These are phyloP conservation scores for Pigoraptor vietnamica DNA, from an alignment of 78 protist species.

Conservation along the genomic window DNA sequence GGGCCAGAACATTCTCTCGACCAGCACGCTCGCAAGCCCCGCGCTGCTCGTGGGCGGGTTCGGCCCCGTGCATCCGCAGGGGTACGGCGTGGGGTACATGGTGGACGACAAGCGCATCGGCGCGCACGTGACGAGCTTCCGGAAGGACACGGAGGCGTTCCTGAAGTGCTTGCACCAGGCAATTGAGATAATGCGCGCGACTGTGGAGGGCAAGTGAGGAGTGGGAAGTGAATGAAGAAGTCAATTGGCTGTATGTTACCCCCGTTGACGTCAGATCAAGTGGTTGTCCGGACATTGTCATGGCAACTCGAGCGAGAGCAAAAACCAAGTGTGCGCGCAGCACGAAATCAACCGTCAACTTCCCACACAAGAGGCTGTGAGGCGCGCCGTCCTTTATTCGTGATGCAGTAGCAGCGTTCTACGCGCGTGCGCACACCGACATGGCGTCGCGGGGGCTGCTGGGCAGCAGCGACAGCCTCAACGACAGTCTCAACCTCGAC, in stretches of 20 bases:
- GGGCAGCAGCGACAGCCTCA: neutral
- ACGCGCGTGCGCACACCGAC: too few relatives aligned
- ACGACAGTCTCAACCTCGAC: neutral
- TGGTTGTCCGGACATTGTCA: too few relatives aligned
- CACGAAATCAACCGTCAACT: too few relatives aligned
- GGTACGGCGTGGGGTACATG: conserved; percentile 60
- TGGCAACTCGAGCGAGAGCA: too few relatives aligned
- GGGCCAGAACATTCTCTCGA: conserved; percentile 28
- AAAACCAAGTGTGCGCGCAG: too few relatives aligned
- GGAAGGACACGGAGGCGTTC: neutral
- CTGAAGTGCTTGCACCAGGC: neutral
- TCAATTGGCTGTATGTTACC: too few relatives aligned
- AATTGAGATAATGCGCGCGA: neutral
- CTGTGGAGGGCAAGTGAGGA: neutral
- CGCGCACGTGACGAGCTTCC: conserved; percentile 14
- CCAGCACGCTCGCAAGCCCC: conserved; percentile 19
- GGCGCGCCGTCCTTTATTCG: too few relatives aligned
- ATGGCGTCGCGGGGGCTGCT: too few relatives aligned
- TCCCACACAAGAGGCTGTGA: too few relatives aligned
- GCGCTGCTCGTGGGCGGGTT: conserved; percentile 39
- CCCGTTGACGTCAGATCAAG: too few relatives aligned
- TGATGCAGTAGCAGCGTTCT: too few relatives aligned
- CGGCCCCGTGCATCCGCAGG: conserved; percentile 54
- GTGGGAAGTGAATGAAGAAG: too few relatives aligned
- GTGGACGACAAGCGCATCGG: neutral